Base-by-base conservation (phyloP, 805 yeast genomes). In the Priceomyces castillae region DNA sequence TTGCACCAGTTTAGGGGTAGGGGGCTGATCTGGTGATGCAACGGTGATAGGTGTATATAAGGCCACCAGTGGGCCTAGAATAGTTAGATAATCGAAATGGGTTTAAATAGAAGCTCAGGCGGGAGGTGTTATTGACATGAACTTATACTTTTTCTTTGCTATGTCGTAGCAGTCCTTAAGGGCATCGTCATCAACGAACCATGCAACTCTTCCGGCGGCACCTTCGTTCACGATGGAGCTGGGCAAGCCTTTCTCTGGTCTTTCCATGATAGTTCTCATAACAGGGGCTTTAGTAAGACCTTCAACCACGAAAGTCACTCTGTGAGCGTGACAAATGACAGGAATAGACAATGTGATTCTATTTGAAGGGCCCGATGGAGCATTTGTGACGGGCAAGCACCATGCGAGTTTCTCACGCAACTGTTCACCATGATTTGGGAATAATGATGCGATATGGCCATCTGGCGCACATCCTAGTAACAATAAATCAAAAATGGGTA, bases 401-500 rank as follows among this genome's bases (percentile, higher is more conserved):
- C 98, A 92, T 1, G 97, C 97, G 53, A 85, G 77, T 48, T 84
- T 79, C 63, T 92, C 99, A 59, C 97, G 77, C 51, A 92, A 71
- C 43, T 86, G 84, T 53, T 87, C 94, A 30, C 75, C 75, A 58
- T 87, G 94, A 60, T 85, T 84, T 17, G 99, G 99, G 73, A 92
- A 92, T 43, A 92, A 76, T n/a, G 96, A 89, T 41, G 97, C 96
- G 58, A 89, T 87, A 64, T 92, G 99, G 17, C 99, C 99, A 64
- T 92, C 99, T 2, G 98, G 98, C 0, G 99, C 99, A 73, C 98
- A 92, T 19, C 99, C 99, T 46, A 94, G 74, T 51, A 94, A 71
- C 49, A 94, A 78, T 42, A 94, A 69, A 64, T 94, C 98, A 68
- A 94, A 92, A 80, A 88, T 82, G 46, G 99, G 99, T 48, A 92